A percentile compares a stretch with the other conserved stretches of the same genome.
phyloP scores from a whole-genome alignment of 1,284 basidiomycete genomes.

The Trichosporon sp. region DNA sequence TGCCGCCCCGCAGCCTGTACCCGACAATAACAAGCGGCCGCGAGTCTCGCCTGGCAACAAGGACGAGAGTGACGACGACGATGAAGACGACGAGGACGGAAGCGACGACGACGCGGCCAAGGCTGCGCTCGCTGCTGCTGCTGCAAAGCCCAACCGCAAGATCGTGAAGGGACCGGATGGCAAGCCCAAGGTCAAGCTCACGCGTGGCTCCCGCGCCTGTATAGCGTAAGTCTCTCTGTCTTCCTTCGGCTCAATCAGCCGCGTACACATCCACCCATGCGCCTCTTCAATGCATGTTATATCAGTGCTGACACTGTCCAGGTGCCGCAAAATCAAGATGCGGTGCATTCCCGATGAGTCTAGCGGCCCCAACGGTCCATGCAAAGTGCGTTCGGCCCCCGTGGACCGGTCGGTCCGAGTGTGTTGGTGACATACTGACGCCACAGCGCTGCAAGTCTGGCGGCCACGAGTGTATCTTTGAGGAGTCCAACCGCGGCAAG shows the following conservation, averaged over 20 bases:
- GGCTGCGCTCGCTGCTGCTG: constrained; percentile 18
- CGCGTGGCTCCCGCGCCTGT: constrained; percentile 61
- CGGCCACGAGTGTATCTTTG: constrained; percentile 86
- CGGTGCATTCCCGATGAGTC: constrained; percentile 82
- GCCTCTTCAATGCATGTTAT: neutral
- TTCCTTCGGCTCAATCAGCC: neutral
- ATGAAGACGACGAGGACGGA: constrained; percentile 31
- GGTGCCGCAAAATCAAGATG: constrained; percentile 93
- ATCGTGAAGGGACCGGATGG: constrained; percentile 32
- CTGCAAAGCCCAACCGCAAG: constrained; percentile 22
- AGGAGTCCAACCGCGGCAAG: constrained; percentile 89
- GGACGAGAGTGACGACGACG: constrained; percentile 15
- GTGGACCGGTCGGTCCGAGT: neutral
- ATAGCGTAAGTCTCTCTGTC: constrained; percentile 29
- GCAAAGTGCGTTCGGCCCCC: constrained; percentile 56
- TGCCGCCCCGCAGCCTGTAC: neutral
- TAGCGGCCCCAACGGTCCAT: constrained; percentile 68
- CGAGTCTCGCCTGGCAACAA: constrained; percentile 14
- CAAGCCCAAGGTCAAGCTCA: constrained; percentile 67
- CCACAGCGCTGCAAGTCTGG: constrained; percentile 56
- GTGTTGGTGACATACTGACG: constrained; percentile 6
- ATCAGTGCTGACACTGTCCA: constrained; percentile 7
- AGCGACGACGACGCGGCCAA: constrained; percentile 33
- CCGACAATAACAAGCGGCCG: constrained; percentile 16
- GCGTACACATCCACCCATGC: neutral